Percentiles rank a stretch among this genome's conserved stretches.
Conservation (phyloP, 73 alveolate genomes). For the Breviolum minutum region DNA sequence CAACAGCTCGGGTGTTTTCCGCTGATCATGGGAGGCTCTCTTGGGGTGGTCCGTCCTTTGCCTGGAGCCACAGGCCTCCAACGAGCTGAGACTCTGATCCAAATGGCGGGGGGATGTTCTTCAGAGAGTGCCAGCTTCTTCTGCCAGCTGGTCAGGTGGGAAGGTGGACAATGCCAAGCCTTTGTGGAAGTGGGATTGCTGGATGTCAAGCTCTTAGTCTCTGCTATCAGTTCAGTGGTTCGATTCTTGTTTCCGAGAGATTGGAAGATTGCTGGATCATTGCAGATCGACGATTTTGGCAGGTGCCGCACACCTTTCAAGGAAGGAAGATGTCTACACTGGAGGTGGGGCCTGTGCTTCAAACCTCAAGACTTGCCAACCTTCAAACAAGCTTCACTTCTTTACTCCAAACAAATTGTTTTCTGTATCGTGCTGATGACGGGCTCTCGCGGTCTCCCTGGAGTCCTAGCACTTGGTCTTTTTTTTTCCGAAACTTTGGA, state of each 20-base stretch:
- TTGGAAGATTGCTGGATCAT: neutral
- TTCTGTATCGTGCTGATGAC: no score
- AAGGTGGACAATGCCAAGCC: conserved; percentile 53
- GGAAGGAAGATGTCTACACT: conserved; percentile 43
- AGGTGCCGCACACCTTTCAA: conserved; percentile 78
- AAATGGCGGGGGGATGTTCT: neutral
- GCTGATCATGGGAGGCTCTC: conserved; percentile 33
- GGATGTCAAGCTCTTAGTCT: neutral
- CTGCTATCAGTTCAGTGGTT: no score
- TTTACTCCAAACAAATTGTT: no score
- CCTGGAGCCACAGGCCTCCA: conserved; percentile 23
- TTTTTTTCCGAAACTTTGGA: neutral
- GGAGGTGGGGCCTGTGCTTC: conserved; percentile 1
- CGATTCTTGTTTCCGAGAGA: neutral
- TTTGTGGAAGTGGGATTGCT: conserved; percentile 63
- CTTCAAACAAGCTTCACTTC: no score
- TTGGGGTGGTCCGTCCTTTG: conserved; percentile 10
- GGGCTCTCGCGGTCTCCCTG: neutral
- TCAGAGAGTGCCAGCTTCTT: neutral
- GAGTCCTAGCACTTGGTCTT: neutral
- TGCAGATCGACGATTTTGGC: no score
- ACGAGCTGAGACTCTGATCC: neutral
- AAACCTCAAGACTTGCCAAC: no score
- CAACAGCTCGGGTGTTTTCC: neutral
- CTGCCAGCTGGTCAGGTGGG: conserved; percentile 53